phyloP scores from a whole-genome alignment of 2,329 filamentous ascomycete genomes.

The Dichotomopilus funicola region DNA sequence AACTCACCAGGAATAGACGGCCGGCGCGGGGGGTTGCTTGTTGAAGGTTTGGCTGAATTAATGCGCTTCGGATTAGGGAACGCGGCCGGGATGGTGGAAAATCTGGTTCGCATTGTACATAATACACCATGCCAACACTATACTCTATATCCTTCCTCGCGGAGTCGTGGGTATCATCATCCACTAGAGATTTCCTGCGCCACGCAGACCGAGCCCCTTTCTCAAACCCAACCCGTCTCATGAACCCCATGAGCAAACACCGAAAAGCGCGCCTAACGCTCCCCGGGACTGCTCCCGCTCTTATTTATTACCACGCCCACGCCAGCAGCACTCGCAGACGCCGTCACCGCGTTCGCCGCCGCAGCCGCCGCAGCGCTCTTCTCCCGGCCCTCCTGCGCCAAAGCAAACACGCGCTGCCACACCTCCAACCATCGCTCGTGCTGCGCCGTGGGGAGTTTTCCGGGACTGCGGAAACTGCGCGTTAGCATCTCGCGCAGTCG shows the following conservation, averaged over 20 bases:
- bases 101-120: too few species aligned
- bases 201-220: background rate
- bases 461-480: constrained; percentile 61
- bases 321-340: background rate
- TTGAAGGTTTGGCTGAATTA: too few species aligned
- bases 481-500: constrained; percentile 70
- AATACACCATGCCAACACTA: too few species aligned
- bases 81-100: too few species aligned
- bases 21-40: too few species aligned
- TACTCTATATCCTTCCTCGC: background rate
- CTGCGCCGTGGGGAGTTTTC: constrained; percentile 55
- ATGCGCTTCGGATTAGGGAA: too few species aligned
- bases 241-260: background rate
- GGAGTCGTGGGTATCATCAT: too few species aligned
- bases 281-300: background rate
- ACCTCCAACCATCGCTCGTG: constrained; percentile 69
- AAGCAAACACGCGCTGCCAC: constrained; percentile 61
- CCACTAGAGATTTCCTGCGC: background rate
- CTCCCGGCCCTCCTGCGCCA: constrained; percentile 22
- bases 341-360: background rate
- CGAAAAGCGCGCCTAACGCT: constrained; percentile 6
- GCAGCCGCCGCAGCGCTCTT: constrained; percentile 5
- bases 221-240: background rate
- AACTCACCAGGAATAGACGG: too few species aligned
- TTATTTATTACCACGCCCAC: background rate